Evolutionary conservation across 306 rosid species (phyloP), one percentile per base, ranked within the genome.

Genomic region (Cicer chorassanicum): DNA sequence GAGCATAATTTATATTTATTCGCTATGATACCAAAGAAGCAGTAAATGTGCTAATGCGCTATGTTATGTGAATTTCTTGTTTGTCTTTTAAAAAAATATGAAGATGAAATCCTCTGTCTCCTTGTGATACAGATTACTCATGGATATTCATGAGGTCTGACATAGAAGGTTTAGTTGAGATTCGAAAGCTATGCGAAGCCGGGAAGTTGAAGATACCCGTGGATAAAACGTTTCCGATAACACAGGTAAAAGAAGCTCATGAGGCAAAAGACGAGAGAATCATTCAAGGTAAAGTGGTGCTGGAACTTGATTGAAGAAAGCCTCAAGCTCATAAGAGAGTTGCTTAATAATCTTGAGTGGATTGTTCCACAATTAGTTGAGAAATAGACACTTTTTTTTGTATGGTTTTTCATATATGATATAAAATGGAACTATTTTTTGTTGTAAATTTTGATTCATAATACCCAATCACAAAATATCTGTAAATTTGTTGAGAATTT

Each of bases 121-220:
- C 80, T 59, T 68, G 44, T 77, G 83, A 80, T 87, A 50, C 83
- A 92, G 97, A 90, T 45, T 94, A 94, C 83, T 89, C 88, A 46
- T 94, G 96, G 99, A 85, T 89, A 21, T 90, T 54, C 77, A 94
- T 94, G 99, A 88, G 97, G 83, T 91, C 97, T 6, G 99, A 94
- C 79, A 45, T 83, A 16, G 99, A 94, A 55, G 99, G 99, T 56
- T 83, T 94, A 66, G 15, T 75, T 64, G 95, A 88, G 92, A 86
- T 92, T 74, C 80, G 87, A 71, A 85, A 75, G 86, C 92, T 90
- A 53, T 84, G 89, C 53, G 96, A 91, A 82, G 88, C 95, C 6
- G 95, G 93, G 62, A 91, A 90, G 85, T 50, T 94, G 83, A 91
- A 83, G 80, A 86, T 94, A 79, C 96, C 97, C 0, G 96, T 94